A percentile compares a stretch with the other conserved stretches of the same genome.
phyloP scores from a whole-genome alignment of 192 early-diverging fungal genomes.

The Helicostylum pulchrum region DNA sequence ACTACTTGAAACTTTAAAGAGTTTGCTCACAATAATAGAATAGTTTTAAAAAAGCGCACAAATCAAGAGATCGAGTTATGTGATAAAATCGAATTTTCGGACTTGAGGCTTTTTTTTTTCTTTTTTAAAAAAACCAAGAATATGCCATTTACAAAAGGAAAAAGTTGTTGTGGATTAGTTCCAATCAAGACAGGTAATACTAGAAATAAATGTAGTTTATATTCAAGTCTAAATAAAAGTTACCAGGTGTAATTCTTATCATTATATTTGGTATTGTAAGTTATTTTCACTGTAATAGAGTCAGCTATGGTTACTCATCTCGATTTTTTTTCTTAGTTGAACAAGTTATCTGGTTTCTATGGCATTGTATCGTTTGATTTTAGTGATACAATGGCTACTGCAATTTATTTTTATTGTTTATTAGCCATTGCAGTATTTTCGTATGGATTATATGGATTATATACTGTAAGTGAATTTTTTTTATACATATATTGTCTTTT shows the following conservation, averaged over 20 bases:
- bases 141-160: slow-evolving; percentile 10
- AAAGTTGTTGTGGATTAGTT: slow-evolving; percentile 12
- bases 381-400: slow-evolving; percentile 18
- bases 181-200: slow-evolving; percentile 22
- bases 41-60: no score
- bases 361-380: slow-evolving; percentile 35
- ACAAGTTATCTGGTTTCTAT: slow-evolving; percentile 38
- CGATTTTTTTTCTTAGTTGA: slow-evolving; percentile 20
- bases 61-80: no score
- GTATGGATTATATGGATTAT: slow-evolving; percentile 26
- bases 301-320: not conserved
- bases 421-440: slow-evolving; percentile 22
- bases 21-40: no score
- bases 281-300: not conserved
- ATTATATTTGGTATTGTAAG: slow-evolving; percentile 27
- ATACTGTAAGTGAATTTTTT: slow-evolving; percentile 24
- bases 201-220: not conserved
- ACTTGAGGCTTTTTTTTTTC: no score
- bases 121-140: no score
- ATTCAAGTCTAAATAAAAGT: no score
- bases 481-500: not conserved
- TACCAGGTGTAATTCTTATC: slow-evolving; percentile 12
- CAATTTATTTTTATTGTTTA: slow-evolving; percentile 30
- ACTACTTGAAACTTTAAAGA: no score
- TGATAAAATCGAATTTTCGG: no score